These are phyloP conservation scores for Aotearoamyces nothofagi DNA, from an alignment of 2,329 filamentous ascomycete genomes.

Conservation along the genomic window DNA sequence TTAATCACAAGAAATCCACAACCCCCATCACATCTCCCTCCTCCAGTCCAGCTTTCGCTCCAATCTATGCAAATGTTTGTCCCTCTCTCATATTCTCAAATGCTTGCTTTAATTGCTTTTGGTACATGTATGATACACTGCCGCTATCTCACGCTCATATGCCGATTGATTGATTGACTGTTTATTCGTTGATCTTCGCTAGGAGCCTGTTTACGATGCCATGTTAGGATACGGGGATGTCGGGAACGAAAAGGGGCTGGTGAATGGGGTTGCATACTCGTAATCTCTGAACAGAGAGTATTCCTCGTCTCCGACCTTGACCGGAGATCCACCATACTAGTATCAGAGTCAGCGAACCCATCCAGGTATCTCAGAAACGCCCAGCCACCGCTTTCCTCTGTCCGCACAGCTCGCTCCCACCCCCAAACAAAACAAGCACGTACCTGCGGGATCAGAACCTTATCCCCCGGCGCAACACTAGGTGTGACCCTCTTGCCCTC, in stretches of 20 bases:
- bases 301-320: conserved; percentile 97
- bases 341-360: conserved; percentile 17
- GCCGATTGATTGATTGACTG: no score
- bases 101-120: no score
- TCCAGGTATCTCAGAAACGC: no score
- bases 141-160: no score
- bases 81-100: no score
- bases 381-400: no score
- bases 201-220: conserved; percentile 55
- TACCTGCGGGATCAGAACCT: conserved; percentile 91
- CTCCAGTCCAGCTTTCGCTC: no score
- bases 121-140: no score
- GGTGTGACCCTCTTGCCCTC: conserved; percentile 79
- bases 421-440: conserved; percentile 19
- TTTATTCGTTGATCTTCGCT: conserved; percentile 97
- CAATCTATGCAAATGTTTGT: no score
- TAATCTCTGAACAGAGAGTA: conserved; percentile 92
- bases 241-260: background rate
- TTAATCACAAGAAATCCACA: no score
- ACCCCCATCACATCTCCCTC: no score
- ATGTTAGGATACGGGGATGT: conserved; percentile 1
- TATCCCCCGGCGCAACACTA: conserved; percentile 72
- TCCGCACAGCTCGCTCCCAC: background rate
- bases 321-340: conserved; percentile 81
- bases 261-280: conserved; percentile 61